Evolutionary conservation across 2,329 filamentous ascomycete genomes (phyloP), one percentile per base, ranked within the genome.

Genomic region (Pyrenochaeta sp.): DNA sequence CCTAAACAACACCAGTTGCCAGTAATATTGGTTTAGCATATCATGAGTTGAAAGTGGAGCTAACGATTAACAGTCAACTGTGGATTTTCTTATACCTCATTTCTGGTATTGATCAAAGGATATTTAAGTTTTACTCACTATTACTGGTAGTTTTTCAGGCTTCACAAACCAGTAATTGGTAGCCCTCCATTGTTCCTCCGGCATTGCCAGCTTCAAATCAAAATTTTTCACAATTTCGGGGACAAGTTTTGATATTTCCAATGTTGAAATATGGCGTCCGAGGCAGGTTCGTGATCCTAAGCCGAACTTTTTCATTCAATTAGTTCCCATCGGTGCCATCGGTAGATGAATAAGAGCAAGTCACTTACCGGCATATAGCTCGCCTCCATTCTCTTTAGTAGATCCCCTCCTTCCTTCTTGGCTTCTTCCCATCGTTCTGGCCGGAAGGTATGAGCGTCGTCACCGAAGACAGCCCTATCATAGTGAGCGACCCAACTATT

Each of bases 401-500:
- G 46, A 7, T 47, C 50, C 31, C 10, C 29, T 11, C 45, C 48
- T 30, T 55, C 44, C 32, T 61, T 60, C 27, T 60, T 54, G 2
- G 45, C 48, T 15, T 52, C 52, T 14, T 61, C 42, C 66, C 64
- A 67, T 43, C 66, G 59, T 36, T 64, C 59, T 17, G 66, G 66
- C 9, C 48, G 50, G 40, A 67, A 68, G 1, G 35, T 14, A 29
- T 60, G 7, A 7, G 55, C 64, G 37, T 68, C 64, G 1, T 45
- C 30, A 1, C 66, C 64, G 37, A 55, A 68, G 10, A 65, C 31
- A 2, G 46, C 33, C 4, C 31, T 53, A 39, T 66, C 54, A 20
- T 55, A 49, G 18, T 67, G 64, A 6, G 57, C 52, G 14, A 67
- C 58, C 62, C 63, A 67, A 12, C 47, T 56, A 43, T 66, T 67